Evolutionary conservation across 2,329 filamentous ascomycete species (phyloP), one percentile per base, ranked within the genome.

Genomic region (Diplodia seriata): DNA sequence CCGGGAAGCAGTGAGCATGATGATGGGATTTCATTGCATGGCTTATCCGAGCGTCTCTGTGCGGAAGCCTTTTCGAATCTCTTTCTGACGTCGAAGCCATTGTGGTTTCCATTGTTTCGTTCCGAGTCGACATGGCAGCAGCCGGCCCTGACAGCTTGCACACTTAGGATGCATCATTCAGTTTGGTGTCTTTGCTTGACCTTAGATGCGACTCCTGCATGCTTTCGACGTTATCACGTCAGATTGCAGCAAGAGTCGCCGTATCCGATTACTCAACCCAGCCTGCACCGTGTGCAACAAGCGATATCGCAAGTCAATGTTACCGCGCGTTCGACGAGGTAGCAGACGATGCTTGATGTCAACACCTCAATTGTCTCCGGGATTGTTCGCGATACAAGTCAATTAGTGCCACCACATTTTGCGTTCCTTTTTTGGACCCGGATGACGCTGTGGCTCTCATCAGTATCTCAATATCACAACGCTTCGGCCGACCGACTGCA

Each of bases 21-120:
- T 51, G 59, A 63, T 51, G 59, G 59, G 26, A 15, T 38, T 36
- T 31, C 31, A 50, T 51, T 63, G 59, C 59, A 63, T 63, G 59
- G 59, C 59, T 63, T 63, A 63, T 38, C 59, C 59, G 59, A 63
- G 43, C 31, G 18, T 63, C 59, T 38, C 43, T 63, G 59, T 63
- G 59, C 59, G 59, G 59, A 63, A 63, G 47, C 31, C 59, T 51
- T 51, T 15, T 51, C 31, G 36, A 38, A 56, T 51, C 14, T 49
- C 15, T 23, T 23, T 51, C 59, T 63, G 59, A 51, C 14, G 23
- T 26, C 38, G n/a, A 62, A 20, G 26, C 18, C 29, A 33, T 26
- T n/a, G 15, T 51, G 12, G 15, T n/a, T 26, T 23, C 40, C 26
- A 4, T 15, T 26, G 31, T 40, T 63, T 50, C 26, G 50, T 49